phyloP scores from a whole-genome alignment of 345 rosid genomes.

The Populus ilicifolia region DNA sequence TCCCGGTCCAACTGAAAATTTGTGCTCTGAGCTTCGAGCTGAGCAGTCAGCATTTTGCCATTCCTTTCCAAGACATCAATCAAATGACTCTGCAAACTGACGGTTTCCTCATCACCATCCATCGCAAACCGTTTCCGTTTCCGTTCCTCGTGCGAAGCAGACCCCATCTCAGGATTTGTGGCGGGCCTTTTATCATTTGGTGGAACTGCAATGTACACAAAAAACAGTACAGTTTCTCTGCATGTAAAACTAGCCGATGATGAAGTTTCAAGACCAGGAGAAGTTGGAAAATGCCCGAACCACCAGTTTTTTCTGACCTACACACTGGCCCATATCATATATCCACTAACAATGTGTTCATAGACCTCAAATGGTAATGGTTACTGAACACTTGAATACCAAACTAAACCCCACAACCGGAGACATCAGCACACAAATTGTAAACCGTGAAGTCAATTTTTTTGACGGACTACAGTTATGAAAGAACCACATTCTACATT shows the following conservation, averaged over 20 bases:
- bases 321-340: not conserved
- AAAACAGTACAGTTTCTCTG: not conserved
- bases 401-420: too few relatives aligned
- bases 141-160: constrained; percentile 55
- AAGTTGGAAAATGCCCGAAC: not conserved
- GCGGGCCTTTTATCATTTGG: constrained; percentile 45
- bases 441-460: not conserved
- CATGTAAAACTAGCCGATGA: not conserved
- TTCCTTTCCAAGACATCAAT: constrained; percentile 67
- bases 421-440: not conserved
- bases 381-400: too few relatives aligned
- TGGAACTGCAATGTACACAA: constrained; percentile 39
- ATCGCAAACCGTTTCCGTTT: constrained; percentile 56
- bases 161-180: constrained; percentile 46
- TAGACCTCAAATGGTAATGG: too few relatives aligned
- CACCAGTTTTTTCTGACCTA: not conserved
- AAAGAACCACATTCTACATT: not conserved
- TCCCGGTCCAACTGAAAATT: constrained; percentile 67
- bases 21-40: constrained; percentile 78
- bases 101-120: constrained; percentile 45
- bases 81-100: constrained; percentile 43
- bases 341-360: too few relatives aligned
- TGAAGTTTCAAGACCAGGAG: not conserved
- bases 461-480: not conserved
- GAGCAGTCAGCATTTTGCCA: constrained; percentile 68